Conservation (phyloP, 148 eudicot genomes). For the Chenopodium album region DNA sequence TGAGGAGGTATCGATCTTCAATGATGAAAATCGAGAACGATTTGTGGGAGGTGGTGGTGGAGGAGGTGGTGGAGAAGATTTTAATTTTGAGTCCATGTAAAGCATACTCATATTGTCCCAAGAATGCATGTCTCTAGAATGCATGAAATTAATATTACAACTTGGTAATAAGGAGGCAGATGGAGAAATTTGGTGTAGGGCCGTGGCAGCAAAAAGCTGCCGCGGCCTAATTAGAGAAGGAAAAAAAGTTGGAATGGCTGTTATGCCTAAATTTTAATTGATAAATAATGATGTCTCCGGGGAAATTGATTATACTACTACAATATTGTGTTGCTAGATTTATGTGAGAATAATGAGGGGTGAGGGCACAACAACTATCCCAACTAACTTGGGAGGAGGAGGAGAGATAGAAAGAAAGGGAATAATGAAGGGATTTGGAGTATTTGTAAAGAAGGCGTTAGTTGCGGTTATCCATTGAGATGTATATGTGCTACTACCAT, state of each 20-base stretch:
- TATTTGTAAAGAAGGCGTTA: constrained; percentile 15
- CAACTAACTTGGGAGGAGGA: constrained; percentile 7
- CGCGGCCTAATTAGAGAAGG: constrained; percentile 21
- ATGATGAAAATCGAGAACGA: not conserved
- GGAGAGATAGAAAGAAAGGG: not conserved
- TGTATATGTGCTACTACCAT: not conserved
- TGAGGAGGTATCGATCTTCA: not conserved
- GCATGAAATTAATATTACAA: not conserved
- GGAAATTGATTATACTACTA: constrained; percentile 12
- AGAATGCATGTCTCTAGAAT: not conserved
- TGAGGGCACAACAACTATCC: constrained; percentile 12
- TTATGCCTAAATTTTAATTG: not conserved
- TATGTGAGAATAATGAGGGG: constrained; percentile 1
- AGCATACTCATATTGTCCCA: not conserved
- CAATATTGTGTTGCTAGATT: not conserved
- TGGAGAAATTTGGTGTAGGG: not conserved
- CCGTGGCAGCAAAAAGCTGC: constrained; percentile 34
- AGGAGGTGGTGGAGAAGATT: not conserved
- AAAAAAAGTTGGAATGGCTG: not conserved
- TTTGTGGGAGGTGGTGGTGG: constrained; percentile 19
- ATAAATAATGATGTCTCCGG: not conserved
- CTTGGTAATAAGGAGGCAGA: not conserved
- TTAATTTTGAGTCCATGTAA: constrained; percentile 4
- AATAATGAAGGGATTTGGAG: constrained; percentile 20
- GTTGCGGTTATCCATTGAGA: constrained; percentile 19